Base-by-base conservation (phyloP, 2,329 filamentous ascomycete species). In the Ascochyta viciae-villosae region DNA sequence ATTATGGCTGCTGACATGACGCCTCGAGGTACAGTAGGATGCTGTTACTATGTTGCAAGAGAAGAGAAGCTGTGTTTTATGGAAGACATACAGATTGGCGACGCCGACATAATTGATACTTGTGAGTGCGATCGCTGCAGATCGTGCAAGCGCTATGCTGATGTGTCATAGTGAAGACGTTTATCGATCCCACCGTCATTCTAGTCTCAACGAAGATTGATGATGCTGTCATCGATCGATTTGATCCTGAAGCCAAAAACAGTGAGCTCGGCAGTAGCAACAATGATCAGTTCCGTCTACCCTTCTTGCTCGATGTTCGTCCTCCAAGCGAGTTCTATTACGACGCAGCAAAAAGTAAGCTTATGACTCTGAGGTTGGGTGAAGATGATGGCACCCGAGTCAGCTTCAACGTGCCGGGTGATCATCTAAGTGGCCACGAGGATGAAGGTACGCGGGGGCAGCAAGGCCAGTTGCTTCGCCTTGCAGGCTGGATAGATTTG, bases 1-100 rank as follows among this genome's bases (percentile, higher is more conserved):
- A 83, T 96, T 54, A 91, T 96, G 86, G 90, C 91, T 0, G 79
- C 96, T 23, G 87, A 96, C 55, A 81, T 94, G 72, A 86, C 83
- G 59, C 83, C 87, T n/a, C 83, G 85, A 27, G 87, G 85, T 0
- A 87, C 83, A 0, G 81, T 96, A 16, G 94, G 94, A 0, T 97
- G 92, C 73, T 89, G 91, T 41, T 96, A 94, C 70, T 96, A 94
- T 70, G 80, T 88, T 42, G 87, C 88, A 6, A 78, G 82, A 24
- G 86, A 92, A 35, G 87, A 90, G 66, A 86, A 82, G 33, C 75
- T 97, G 3, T 89, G 85, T 55, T 81, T 96, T 39, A 87, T 96
- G 70, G 87, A 94, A 70, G 93, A 97, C 63, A 82, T 91, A 9
- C 81, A 85, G 15, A 81, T 86, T 62, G 89, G 87, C 4, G 87